Conservation (phyloP, 2,329 filamentous ascomycete genomes). For the Raffaelea arxii region DNA sequence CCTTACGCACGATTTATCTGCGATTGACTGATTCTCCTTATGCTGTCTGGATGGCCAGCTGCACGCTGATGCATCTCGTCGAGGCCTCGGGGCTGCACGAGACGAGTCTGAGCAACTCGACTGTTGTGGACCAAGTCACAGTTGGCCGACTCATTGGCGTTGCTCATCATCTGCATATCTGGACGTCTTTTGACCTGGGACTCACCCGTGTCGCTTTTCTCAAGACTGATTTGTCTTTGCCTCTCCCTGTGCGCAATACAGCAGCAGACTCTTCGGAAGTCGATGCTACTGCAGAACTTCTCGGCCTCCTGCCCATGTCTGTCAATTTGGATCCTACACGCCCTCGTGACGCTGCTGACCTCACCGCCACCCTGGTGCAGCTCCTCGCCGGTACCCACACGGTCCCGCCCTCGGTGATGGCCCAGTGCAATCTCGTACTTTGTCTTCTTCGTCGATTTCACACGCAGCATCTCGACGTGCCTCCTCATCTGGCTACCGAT, state of each 20-base stretch:
- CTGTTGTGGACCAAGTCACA: not conserved
- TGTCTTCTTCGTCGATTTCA: slow-evolving; percentile 46
- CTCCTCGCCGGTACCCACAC: slow-evolving; percentile 31
- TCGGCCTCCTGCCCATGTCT: slow-evolving; percentile 42
- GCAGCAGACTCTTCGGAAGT: slow-evolving; percentile 11
- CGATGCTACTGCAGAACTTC: slow-evolving; percentile 36
- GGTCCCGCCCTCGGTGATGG: slow-evolving; percentile 31
- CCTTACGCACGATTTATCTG: slow-evolving; percentile 43
- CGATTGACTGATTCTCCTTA: slow-evolving; percentile 43
- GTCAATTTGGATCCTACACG: slow-evolving; percentile 43
- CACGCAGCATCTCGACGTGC: slow-evolving; percentile 36
- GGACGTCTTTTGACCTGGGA: slow-evolving; percentile 50
- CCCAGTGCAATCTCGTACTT: slow-evolving; percentile 45
- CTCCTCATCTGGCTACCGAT: slow-evolving; percentile 30
- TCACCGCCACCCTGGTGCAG: slow-evolving; percentile 30
- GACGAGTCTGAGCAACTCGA: slow-evolving; percentile 26
- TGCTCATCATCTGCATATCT: slow-evolving; percentile 47
- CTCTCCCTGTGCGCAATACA: slow-evolving; percentile 26
- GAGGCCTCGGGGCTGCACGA: slow-evolving; percentile 41
- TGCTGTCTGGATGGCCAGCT: slow-evolving; percentile 47
- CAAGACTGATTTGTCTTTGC: slow-evolving; percentile 28
- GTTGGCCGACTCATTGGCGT: slow-evolving; percentile 33
- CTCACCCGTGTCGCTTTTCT: slow-evolving; percentile 37
- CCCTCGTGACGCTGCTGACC: slow-evolving; percentile 27
- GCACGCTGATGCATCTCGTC: slow-evolving; percentile 46